Evolutionary conservation across 192 early-diverging fungal genomes (phyloP), one percentile per base, ranked within the genome.

Genomic region (Chytriomyces sp.): DNA sequence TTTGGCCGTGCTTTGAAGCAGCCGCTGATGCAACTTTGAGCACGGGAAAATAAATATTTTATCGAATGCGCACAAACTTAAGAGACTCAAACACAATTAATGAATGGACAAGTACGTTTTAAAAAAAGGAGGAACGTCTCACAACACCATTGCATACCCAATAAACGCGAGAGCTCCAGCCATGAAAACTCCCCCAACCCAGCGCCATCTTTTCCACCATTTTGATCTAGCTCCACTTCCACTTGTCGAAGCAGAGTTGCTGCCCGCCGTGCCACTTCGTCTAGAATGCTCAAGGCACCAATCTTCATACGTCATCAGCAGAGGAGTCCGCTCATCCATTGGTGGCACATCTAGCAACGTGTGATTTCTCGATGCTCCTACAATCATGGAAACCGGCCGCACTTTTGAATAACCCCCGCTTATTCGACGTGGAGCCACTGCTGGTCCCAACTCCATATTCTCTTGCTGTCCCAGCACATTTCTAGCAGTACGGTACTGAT

Each of bases 301-400:
- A 45, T 73, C 60, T n/a, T 73, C 71, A 48, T 73, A 73, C 2
- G 71, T 62, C 71, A 73, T 73, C 26, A 73, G 60, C 44, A 73
- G 44, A 10, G 60, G 60, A 9, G 57, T 61, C 7, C 59, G 71
- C 23, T 73, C 71, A 47, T n/a, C 62, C 20, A 0, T 3, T 35
- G 24, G 50, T n/a, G 50, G 11, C 45, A 47, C 67, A 9, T 57
- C 53, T 1, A 20, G 53, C 53, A 57, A 13, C 53, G 53, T 57
- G 13, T 57, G 53, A n/a, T 3, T 20, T 20, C 53, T 13, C 53
- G 53, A 13, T 57, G 53, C 53, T 57, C 53, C 53, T 20, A 57
- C 53, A n/a, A 20, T 20, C 53, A 20, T 20, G 53, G 53, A 13
- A 5, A 13, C 35, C 35, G 35, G 35, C 35, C 35, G 35, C 35